Conservation (phyloP, 768 basidiomycete genomes). For the Amanita inopinata region DNA sequence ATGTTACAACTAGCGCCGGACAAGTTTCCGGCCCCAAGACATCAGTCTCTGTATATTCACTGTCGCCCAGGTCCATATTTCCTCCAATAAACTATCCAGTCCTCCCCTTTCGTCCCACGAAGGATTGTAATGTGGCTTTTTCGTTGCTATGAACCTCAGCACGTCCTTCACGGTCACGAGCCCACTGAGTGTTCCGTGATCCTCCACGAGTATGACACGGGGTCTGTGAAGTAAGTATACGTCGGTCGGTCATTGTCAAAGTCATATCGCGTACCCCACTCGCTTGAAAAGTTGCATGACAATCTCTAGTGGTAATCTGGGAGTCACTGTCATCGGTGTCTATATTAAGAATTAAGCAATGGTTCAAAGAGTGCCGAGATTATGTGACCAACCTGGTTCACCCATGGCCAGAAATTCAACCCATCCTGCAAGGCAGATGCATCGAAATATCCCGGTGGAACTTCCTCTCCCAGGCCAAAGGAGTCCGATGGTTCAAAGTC, state of each 20-base stretch:
- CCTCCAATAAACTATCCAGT: conserved; percentile 54
- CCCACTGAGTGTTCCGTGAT: conserved; percentile 73
- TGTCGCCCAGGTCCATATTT: conserved; percentile 47
- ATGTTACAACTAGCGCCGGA: conserved; percentile 25
- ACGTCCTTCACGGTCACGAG: conserved; percentile 96
- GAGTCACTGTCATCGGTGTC: conserved; percentile 92
- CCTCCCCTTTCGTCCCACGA: conserved; percentile 58
- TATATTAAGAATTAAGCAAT: no score
- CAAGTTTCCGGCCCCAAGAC: conserved; percentile 27
- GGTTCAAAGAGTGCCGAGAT: no score
- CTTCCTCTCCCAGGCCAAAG: conserved; percentile 58
- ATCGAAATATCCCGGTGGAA: conserved; percentile 51
- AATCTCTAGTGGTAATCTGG: conserved; percentile 88
- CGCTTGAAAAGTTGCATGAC: conserved; percentile 97
- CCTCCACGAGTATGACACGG: conserved; percentile 90
- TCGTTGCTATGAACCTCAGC: conserved; percentile 69
- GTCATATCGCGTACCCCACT: conserved; percentile 69
- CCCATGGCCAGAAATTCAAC: conserved; percentile 79
- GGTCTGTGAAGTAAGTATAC: conserved; percentile 43
- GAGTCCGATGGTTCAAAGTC: conserved; percentile 38
- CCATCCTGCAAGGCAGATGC: conserved; percentile 45
- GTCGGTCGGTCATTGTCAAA: not conserved
- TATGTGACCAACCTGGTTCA: conserved; percentile 82
- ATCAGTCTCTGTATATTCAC: conserved; percentile 25
- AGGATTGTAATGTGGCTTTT: conserved; percentile 39